These are phyloP conservation scores for Xylaria hypoxylon DNA, from an alignment of 2,329 filamentous ascomycete genomes.

Conservation along the genomic window DNA sequence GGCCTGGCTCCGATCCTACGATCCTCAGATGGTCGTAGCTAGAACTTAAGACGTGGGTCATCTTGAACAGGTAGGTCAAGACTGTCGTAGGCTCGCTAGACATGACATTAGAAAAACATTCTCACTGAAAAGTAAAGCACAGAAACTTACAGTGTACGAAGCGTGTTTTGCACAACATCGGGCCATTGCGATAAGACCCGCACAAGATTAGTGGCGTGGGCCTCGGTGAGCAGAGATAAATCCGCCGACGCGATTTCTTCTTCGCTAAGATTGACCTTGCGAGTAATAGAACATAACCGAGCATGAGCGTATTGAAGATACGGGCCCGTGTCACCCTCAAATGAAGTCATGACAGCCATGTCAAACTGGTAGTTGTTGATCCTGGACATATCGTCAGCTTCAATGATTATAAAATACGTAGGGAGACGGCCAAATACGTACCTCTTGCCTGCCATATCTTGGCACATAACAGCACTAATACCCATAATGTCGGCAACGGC, in stretches of 20 bases:
- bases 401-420: constrained; percentile 41
- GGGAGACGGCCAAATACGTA: constrained; percentile 53
- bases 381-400: constrained; percentile 49
- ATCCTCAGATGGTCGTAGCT: constrained; percentile 87
- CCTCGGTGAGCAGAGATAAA: constrained; percentile 69
- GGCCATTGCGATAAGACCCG: constrained; percentile 86
- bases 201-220: constrained; percentile 69
- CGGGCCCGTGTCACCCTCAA: constrained; percentile 79
- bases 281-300: constrained; percentile 64
- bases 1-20: constrained; percentile 79
- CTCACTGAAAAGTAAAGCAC: background rate
- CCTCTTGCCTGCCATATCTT: constrained; percentile 97
- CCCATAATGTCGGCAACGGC: constrained; percentile 87
- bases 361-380: constrained; percentile 70
- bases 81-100: constrained; percentile 72
- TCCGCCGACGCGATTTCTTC: constrained; percentile 63
- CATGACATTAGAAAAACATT: constrained; percentile 12
- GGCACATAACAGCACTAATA: constrained; percentile 96
- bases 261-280: constrained; percentile 48
- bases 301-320: constrained; percentile 79
- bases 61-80: constrained; percentile 70
- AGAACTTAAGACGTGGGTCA: constrained; percentile 82
- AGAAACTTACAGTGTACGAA: constrained; percentile 72
- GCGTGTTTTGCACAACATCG: constrained; percentile 83
- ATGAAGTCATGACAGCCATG: constrained; percentile 77